phyloP scores from a whole-genome alignment of 352 stramenopile genomes.

The Elongisporangium undulatum region DNA sequence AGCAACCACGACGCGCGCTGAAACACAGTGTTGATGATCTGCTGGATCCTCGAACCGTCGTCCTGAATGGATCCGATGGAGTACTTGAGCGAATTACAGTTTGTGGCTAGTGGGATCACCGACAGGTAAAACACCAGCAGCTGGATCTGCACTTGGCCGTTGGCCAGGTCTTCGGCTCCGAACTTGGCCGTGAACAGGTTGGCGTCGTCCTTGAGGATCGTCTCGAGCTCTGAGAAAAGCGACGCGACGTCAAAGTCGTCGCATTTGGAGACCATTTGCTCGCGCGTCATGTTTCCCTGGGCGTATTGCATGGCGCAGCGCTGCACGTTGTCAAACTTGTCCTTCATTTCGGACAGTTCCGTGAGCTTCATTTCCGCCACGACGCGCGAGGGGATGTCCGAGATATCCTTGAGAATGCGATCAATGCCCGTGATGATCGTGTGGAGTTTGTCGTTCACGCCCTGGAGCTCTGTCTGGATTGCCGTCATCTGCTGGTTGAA shows the following conservation, averaged over 20 bases:
- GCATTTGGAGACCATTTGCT: conserved; percentile 42
- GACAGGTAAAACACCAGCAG: conserved; percentile 44
- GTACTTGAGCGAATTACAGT: conserved; percentile 51
- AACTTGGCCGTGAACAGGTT: conserved; percentile 28
- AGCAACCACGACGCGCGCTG: conserved; percentile 26
- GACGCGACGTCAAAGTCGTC: conserved; percentile 37
- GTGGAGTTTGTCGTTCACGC: conserved; percentile 19
- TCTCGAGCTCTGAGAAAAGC: conserved; percentile 42
- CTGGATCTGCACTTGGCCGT: conserved; percentile 23
- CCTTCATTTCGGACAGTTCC: conserved; percentile 35
- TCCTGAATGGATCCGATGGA: conserved; percentile 28
- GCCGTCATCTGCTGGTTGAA: conserved; percentile 23
- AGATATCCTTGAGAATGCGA: conserved; percentile 26
- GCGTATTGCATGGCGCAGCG: conserved; percentile 26
- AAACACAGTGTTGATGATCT: conserved; percentile 15
- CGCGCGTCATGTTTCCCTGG: conserved; percentile 21
- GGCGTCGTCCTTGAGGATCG: conserved; percentile 34
- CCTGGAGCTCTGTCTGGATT: conserved; percentile 21
- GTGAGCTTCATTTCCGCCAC: conserved; percentile 47
- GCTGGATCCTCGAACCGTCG: conserved; percentile 22
- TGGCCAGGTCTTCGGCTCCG: conserved; percentile 14
- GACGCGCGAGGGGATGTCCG: conserved; percentile 29
- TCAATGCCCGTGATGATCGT: conserved; percentile 31
- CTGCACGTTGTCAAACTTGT: conserved; percentile 37
- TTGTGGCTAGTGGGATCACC: conserved; percentile 32